These are phyloP conservation scores for Leccinum olivaceopallidum DNA, from an alignment of 768 basidiomycete species.

Conservation along the genomic window DNA sequence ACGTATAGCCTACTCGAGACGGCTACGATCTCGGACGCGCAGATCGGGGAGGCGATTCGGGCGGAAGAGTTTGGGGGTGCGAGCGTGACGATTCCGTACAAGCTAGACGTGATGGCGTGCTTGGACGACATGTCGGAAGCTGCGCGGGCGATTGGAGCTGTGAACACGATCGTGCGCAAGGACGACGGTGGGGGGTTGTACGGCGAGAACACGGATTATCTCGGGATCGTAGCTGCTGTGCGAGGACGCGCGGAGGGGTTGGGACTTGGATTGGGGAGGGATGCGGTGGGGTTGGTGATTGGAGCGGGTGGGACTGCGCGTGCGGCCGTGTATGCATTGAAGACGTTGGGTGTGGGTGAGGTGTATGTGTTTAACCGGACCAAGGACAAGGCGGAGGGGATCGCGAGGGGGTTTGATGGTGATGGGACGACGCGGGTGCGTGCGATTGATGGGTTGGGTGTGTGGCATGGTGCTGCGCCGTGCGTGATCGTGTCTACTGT, in stretches of 20 bases:
- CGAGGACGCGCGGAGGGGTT: conserved; percentile 37
- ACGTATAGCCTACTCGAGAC: conserved; percentile 81
- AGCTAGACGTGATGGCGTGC: conserved; percentile 83
- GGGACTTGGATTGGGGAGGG: neutral
- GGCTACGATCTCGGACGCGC: conserved; percentile 53
- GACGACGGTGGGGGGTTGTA: conserved; percentile 47
- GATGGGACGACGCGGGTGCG: conserved; percentile 45
- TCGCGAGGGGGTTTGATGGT: conserved; percentile 62
- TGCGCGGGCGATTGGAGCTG: conserved; percentile 86
- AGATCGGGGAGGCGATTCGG: conserved; percentile 47
- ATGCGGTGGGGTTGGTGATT: conserved; percentile 69
- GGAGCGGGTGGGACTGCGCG: conserved; percentile 96
- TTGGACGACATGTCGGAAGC: conserved; percentile 80
- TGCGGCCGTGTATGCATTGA: conserved; percentile 90
- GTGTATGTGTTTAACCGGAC: conserved; percentile 94
- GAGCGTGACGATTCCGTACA: conserved; percentile 95
- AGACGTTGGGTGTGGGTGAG: conserved; percentile 59
- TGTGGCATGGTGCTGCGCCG: conserved; percentile 55
- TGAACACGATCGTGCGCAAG: conserved; percentile 79
- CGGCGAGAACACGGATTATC: conserved; percentile 97
- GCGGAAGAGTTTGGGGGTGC: conserved; percentile 88
- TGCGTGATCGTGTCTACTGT: too few species aligned
- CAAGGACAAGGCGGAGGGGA: conserved; percentile 61
- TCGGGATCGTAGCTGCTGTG: conserved; percentile 73
- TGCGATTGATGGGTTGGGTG: conserved; percentile 57